Percentiles rank a stretch among this genome's conserved stretches.
phyloP scores from a whole-genome alignment of 805 yeast species.

The Myxozyma mucilagina region DNA sequence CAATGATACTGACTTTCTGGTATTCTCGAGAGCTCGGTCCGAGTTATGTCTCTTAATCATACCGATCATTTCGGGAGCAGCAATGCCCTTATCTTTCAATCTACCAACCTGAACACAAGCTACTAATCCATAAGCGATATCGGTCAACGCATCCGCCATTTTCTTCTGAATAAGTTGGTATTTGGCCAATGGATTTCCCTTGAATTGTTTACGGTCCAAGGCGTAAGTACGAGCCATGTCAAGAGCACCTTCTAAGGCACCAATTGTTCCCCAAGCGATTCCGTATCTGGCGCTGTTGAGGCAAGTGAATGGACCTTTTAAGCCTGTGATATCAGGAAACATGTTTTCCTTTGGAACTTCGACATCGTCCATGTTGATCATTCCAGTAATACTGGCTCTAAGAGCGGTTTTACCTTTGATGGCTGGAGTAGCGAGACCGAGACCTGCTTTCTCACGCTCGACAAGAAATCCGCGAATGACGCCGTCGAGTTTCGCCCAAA shows the following conservation, averaged over 20 bases:
- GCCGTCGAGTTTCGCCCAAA: slow-evolving; percentile 50
- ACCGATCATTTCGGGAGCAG: slow-evolving; percentile 48
- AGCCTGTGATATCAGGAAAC: slow-evolving; percentile 43
- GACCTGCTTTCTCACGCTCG: slow-evolving; percentile 41
- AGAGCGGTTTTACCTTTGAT: slow-evolving; percentile 45
- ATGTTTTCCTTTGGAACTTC: slow-evolving; percentile 48
- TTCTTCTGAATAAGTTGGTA: slow-evolving; percentile 48
- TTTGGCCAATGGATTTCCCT: slow-evolving; percentile 43
- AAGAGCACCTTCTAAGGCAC: slow-evolving; percentile 47
- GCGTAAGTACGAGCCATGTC: slow-evolving; percentile 43
- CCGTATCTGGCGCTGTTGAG: slow-evolving; percentile 48
- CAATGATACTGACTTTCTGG: slow-evolving; percentile 36
- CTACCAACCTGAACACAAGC: slow-evolving; percentile 47
- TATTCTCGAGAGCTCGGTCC: slow-evolving; percentile 44
- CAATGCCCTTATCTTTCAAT: slow-evolving; percentile 43
- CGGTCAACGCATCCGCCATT: slow-evolving; percentile 47
- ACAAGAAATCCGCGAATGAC: slow-evolving; percentile 47
- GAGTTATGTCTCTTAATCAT: slow-evolving; percentile 49
- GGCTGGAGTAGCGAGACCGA: slow-evolving; percentile 44
- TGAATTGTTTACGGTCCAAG: slow-evolving; percentile 46
- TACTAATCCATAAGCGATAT: slow-evolving; percentile 43
- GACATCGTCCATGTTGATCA: slow-evolving; percentile 47
- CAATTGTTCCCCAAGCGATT: slow-evolving; percentile 49
- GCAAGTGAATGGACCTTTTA: slow-evolving; percentile 50
- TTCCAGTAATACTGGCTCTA: slow-evolving; percentile 48